Base-by-base conservation (phyloP, 768 basidiomycete species). In the Phlegmacium glaucopus region DNA sequence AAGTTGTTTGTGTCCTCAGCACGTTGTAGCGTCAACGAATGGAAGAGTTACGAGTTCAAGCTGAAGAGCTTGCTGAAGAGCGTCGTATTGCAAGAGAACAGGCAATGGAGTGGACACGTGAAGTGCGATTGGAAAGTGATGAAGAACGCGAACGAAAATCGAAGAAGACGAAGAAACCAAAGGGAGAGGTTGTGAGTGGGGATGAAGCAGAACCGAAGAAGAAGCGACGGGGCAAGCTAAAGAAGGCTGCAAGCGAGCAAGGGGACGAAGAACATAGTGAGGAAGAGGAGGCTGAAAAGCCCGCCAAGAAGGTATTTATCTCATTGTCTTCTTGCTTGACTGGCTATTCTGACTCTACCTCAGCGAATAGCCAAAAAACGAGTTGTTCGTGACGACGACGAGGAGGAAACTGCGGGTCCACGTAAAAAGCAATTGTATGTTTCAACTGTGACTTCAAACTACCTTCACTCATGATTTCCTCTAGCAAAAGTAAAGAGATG, bases 401-500 rank as follows among this genome's bases (percentile, higher is more conserved):
- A 86, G 9, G 90, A 87, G 22, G 74, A 76, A 34, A 61, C 69
- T 1, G 70, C 70, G n/a, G 74, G 70, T n/a, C 80, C 82, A 8
- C 79, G 83, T 28, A 89, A 85, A 71, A 90, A 87, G 63, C 84
- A 86, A 64, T 85, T 80, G 87, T 88, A 52, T 56, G 85, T 75
- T 38, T 45, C 8, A 18, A 44, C n/a, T 43, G 12, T 11, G 30
- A 11, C 35, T 34, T 35, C 28, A n/a, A n/a, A 30, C 34, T 9
- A 32, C 36, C 22, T 38, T 29, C 42, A 36, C 50, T 55, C 16
- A 57, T 25, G 34, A 48, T 26, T 38, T 32, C 16, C 42, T 48
- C 10, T 51, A 94, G 92, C 61, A 94, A 94, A 75, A 93, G 89
- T 60, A 92, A 90, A 66, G 92, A 85, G 57, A 78, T 83, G 64